Base-by-base conservation (phyloP, 2,329 filamentous ascomycete genomes). In the Penicillium concentricum region DNA sequence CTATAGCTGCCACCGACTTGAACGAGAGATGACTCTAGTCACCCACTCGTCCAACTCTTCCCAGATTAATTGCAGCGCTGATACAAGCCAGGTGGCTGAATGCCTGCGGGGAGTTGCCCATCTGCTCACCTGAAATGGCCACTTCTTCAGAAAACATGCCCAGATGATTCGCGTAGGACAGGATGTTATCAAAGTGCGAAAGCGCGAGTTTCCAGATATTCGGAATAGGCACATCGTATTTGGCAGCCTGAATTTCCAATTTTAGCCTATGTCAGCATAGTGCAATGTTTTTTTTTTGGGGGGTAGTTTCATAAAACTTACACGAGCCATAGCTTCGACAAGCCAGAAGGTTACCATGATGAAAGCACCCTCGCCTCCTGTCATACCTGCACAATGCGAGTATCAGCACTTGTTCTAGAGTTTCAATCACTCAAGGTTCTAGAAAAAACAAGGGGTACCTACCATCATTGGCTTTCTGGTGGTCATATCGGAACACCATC, bases 291-390 rank as follows among this genome's bases (percentile, higher is more conserved):
- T 26, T 6, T 44, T 30, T 16, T 18, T 28, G 5, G 28, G 4
- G 13, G 28, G 26, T 37, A 22, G 20, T 30, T 18, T 13, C 13
- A 35, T 32, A 46, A 80, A 76, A 63, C 82, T 77, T 62, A 88
- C 88, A 32, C 89, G 81, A 30, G 88, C 90, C 74, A 92, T 81
- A 24, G 89, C 88, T 73, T 92, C 89, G 13, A 92, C 87, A 0
- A 91, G 83, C 89, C 89, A 92, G 71, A 92, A 92, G 0, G 88
- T 92, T 68, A 88, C 91, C 88, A 92, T 91, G 67, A 83, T 86
- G 69, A 92, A 92, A 20, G 88, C 88, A 22, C 89, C 89, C 73
- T 92, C 89, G 50, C 82, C 80, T 18, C 89, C 89, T 37, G 88
- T 87, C 9, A 92, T 87, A 30, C 88, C 87, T 88, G 62, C 54